Evolutionary conservation across 2,329 filamentous ascomycete species (phyloP), one percentile per base, ranked within the genome.

Genomic region (Aureobasidium sp.): DNA sequence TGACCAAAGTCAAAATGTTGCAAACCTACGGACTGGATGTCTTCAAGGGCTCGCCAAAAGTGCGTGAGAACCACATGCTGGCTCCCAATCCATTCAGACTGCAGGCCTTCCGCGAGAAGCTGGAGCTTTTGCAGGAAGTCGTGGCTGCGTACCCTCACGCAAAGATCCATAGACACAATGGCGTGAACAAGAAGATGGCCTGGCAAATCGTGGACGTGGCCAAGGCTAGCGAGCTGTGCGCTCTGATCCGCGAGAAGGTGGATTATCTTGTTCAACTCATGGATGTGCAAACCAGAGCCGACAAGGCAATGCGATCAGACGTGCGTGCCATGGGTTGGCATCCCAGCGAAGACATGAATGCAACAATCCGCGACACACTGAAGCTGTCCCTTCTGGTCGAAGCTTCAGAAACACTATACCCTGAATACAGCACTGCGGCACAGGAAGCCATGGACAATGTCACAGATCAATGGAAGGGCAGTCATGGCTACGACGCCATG

Each of bases 251-350:
- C 57, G 71, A 72, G 44, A 75, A 78, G 62, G 74, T 80, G 5
- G 77, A 79, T 61, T 71, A 69, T n/a, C 68, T 80, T 48, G 75
- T 80, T 44, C 67, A 72, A 12, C 67, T 79, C 37, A 69, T 78
- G 66, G 75, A 71, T 44, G 74, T 77, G 27, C 75, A 77, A 65
- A 74, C 78, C 52, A 70, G 74, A 44, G 74, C 79, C 1, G 76
- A 80, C 65, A 68, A 75, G 14, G 77, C 73, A 14, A 75, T 77
- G 67, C 70, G 73, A 39, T 74, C 75, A 64, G 78, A 80, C 57
- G 78, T 80, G 62, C 73, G 73, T 41, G 72, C 74, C 14, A 75
- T 80, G 68, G 78, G 76, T n/a, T 80, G 78, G 78, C 78, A 80
- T 66, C 71, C 78, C 2, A 64, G 69, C 14, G 69, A 69, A 20